phyloP scores from a whole-genome alignment of 1,284 basidiomycete species.

The Ustilago sp. region DNA sequence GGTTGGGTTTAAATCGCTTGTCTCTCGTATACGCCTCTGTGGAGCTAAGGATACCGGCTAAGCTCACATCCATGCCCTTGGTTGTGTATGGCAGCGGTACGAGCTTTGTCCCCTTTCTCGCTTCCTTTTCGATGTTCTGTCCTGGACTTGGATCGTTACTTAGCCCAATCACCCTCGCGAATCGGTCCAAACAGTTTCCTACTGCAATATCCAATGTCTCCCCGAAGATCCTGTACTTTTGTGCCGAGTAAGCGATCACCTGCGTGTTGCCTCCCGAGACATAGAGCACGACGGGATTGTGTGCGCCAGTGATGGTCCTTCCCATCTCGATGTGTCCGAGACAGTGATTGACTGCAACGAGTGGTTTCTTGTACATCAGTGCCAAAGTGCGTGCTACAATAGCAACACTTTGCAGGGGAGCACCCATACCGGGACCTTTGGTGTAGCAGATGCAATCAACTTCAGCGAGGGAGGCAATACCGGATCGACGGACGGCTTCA shows the following conservation, averaged over 20 bases:
- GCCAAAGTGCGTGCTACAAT: slow-evolving; percentile 93
- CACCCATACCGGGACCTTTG: slow-evolving; percentile 99
- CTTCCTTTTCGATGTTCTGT: slow-evolving; percentile 97
- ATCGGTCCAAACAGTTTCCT: slow-evolving; percentile 97
- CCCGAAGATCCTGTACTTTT: slow-evolving; percentile 98
- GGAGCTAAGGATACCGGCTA: slow-evolving; percentile 91
- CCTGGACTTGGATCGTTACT: slow-evolving; percentile 97
- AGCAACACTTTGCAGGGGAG: slow-evolving; percentile 92
- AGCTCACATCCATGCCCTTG: slow-evolving; percentile 97
- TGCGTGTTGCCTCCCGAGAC: slow-evolving; percentile 99
- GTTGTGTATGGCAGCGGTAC: slow-evolving; percentile 92
- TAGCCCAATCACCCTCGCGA: slow-evolving; percentile 93
- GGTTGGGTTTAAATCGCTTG: slow-evolving; percentile 51
- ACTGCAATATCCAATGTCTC: slow-evolving; percentile 99
- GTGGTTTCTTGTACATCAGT: slow-evolving; percentile 86
- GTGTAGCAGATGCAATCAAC: slow-evolving; percentile 97
- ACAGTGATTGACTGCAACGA: slow-evolving; percentile 98
- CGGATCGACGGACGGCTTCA: slow-evolving; percentile 81
- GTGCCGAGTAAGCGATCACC: slow-evolving; percentile 93
- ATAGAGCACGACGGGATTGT: slow-evolving; percentile 96
- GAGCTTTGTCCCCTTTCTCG: slow-evolving; percentile 82
- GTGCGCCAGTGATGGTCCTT: slow-evolving; percentile 90
- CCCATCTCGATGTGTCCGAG: slow-evolving; percentile 99
- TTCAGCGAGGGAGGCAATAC: slow-evolving; percentile 77
- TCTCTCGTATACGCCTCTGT: slow-evolving; percentile 82